Percentiles rank a stretch among this genome's conserved stretches.
Conservation (phyloP, 176 grass and related monocot genomes). For the Bonia amplexicaulis region DNA sequence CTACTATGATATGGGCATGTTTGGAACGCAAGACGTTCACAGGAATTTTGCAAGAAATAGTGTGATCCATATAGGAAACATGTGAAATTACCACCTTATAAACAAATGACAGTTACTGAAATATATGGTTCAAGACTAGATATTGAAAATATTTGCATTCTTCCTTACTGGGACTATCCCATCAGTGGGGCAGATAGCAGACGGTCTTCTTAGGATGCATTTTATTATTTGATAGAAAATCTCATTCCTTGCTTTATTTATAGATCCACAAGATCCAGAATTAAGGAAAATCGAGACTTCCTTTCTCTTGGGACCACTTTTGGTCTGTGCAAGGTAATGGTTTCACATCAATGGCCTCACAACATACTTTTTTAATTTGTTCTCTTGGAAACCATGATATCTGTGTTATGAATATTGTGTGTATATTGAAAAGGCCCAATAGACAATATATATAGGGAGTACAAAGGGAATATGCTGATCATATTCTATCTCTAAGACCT, state of each 20-base stretch:
- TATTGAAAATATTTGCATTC: background rate
- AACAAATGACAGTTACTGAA: background rate
- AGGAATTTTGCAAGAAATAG: background rate
- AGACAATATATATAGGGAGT: no score
- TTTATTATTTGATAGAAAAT: background rate
- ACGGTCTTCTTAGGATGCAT: background rate
- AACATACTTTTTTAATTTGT: background rate
- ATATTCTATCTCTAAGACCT: no score
- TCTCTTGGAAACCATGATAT: slow-evolving; percentile 4
- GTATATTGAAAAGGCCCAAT: no score
- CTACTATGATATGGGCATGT: background rate
- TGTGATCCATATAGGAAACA: background rate
- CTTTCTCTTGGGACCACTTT: slow-evolving; percentile 80
- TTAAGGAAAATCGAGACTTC: slow-evolving; percentile 85
- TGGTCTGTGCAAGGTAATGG: slow-evolving; percentile 77
- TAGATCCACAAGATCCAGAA: slow-evolving; percentile 63
- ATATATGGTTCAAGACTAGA: background rate
- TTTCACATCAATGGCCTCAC: background rate
- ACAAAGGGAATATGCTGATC: no score
- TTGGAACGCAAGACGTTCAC: background rate
- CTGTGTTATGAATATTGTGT: no score
- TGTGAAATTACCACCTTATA: background rate
- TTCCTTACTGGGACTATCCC: slow-evolving; percentile 1
- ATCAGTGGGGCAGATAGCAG: background rate
- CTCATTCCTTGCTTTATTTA: slow-evolving; percentile 24